Evolutionary conservation across 306 rosid species (phyloP), one percentile per base, ranked within the genome.

Genomic region (Medicago arabica): DNA sequence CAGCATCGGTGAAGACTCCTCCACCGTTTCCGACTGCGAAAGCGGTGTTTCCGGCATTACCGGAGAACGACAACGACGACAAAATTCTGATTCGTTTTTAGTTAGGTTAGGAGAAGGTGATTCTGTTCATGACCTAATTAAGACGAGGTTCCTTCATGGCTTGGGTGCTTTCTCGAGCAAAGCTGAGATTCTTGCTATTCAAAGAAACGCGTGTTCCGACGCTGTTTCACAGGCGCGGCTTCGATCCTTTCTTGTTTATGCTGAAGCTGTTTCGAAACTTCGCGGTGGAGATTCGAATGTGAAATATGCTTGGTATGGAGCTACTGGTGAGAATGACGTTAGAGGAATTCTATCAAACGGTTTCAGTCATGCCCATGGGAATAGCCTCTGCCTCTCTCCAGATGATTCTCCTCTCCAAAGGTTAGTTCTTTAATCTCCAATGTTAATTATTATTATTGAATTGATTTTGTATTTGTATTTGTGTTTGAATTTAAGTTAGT

Each of bases 231-330:
- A 86, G 9, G 98, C 99, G 1, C 78, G 86, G 15, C 78, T 87
- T 60, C 88, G 80, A 15, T 71, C 89, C 16, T 96, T 96, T 80
- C 91, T 72, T 75, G 21, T 90, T 58, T 83, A 85, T 43, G 39
- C 68, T 13, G 78, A 50, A 62, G 98, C 99, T 3, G 68, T 80
- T 15, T 88, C 69, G n/a, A 85, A 61, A n/a, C 83, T 80, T 7
- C 84, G 86, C 12, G 80, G 74, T 3, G 98, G 97, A 0, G 44
- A 85, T 71, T 89, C 98, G 15, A 89, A 89, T 34, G 83, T 90
- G 2, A 89, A 78, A 65, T 90, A 90, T 38, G 97, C 91, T 67
- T 96, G 99, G 99, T 89, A 69, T n/a, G 83, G 86, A 0, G 47
- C 88, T 36, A 74, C 85, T 3, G 88, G 87, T 0, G 75, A 71